Evolutionary conservation across 2,329 filamentous ascomycete genomes (phyloP), one percentile per base, ranked within the genome.

Genomic region (Fulvia fulva): DNA sequence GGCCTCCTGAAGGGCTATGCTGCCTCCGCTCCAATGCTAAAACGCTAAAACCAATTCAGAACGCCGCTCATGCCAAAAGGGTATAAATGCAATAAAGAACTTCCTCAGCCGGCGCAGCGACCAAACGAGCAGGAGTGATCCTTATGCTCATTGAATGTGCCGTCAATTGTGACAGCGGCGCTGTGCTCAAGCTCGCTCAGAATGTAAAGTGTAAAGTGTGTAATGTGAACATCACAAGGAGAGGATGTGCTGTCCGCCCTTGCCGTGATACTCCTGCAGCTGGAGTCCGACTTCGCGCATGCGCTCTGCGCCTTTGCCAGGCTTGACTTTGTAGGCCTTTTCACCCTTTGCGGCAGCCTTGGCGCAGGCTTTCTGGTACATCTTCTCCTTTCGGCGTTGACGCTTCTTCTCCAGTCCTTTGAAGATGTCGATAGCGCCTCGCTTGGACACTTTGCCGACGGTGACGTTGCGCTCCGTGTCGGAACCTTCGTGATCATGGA

Each of bases 371-470:
- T 96, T 94, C 68, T 92, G 88, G 72, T 90, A 88, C 69, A 91
- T 89, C 75, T 97, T 96, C 75, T 97, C 92, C 77, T 89, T 91
- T 67, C 94, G 89, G 64, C 94, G 87, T 77, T 94, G 90, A 25
- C 92, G 88, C 78, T 96, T 97, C 75, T 90, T 88, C 78, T 99
- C 94, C 1, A 99, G 83, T 8, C 94, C 94, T 74, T 96, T 96
- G 75, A 97, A 90, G 61, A 97, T 99, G 74, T 97, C 94, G 65
- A 99, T 95, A 34, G 94, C 92, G n/a, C 91, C 91, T 62, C 94
- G 89, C 9, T 90, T 83, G 63, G 94, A 91, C 44, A 85, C 77
- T 52, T 87, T 82, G 14, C 73, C 73, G 58, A 68, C 70, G 59
- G 56, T 56, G 44, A 60, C 55, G 23, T 63, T 55, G 37, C 53